Evolutionary conservation across 108 stramenopile genomes (phyloP).

Genomic region (Mayamaea pseudoterrestris): DNA sequence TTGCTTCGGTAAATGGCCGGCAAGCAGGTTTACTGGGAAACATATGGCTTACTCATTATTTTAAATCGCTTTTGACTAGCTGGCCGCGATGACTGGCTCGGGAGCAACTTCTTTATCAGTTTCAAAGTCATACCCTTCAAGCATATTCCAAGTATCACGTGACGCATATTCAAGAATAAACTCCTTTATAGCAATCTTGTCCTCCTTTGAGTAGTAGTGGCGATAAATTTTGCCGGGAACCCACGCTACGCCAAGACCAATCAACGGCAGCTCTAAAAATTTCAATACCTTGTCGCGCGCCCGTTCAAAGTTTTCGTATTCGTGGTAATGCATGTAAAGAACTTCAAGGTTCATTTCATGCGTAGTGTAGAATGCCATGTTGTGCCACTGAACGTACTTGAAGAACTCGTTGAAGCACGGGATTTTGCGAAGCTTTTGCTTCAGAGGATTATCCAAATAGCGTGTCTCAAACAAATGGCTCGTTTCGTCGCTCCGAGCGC

Average conservation of each 20-base stretch:
- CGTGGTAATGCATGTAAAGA: conserved; percentile 33
- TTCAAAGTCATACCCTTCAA: conserved; percentile 1
- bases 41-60: no score
- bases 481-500: conserved; percentile 5
- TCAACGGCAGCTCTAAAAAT: conserved; percentile 18
- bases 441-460: conserved; percentile 15
- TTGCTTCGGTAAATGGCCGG: no score
- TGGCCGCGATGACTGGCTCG: no score
- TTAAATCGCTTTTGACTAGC: no score
- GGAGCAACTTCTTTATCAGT: no score
- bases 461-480: conserved; percentile 5
- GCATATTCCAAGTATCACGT: not conserved
- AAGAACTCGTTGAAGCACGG: conserved; percentile 43
- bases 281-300: conserved; percentile 16
- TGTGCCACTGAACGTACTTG: conserved; percentile 54
- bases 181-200: not conserved
- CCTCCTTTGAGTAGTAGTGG: not conserved
- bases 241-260: not conserved
- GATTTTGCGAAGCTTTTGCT: conserved; percentile 16
- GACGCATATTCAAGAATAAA: not conserved
- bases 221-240: not conserved
- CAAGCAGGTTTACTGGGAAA: no score
- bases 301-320: conserved; percentile 26
- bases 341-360: conserved; percentile 27
- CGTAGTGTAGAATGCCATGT: conserved; percentile 34